These are phyloP conservation scores for Fusarium tricinctum DNA, from an alignment of 2,329 filamentous ascomycete genomes.

Conservation along the genomic window DNA sequence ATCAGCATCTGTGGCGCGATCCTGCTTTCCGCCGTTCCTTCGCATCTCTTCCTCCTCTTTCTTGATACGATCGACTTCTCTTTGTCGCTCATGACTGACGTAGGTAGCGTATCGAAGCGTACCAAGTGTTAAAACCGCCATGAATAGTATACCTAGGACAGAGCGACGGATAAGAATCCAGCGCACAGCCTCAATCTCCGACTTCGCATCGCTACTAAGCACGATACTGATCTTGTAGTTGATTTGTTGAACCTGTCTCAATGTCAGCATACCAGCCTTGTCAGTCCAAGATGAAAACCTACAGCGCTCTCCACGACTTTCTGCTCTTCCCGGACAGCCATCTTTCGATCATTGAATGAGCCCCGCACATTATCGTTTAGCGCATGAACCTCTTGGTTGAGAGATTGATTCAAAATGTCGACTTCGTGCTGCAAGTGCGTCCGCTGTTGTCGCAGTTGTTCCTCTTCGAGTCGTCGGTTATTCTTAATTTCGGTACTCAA, in stretches of 20 bases:
- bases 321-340: slow-evolving; percentile 91
- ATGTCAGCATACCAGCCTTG: slow-evolving; percentile 23
- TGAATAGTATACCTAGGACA: slow-evolving; percentile 74
- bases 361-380: slow-evolving; percentile 94
- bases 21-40: slow-evolving; percentile 61
- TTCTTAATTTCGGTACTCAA: slow-evolving; percentile 88
- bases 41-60: slow-evolving; percentile 60
- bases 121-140: slow-evolving; percentile 72
- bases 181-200: slow-evolving; percentile 89
- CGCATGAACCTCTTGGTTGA: slow-evolving; percentile 84
- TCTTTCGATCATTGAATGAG: slow-evolving; percentile 96
- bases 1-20: slow-evolving; percentile 63
- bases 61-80: slow-evolving; percentile 60
- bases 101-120: slow-evolving; percentile 73
- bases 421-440: slow-evolving; percentile 92
- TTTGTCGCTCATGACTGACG: slow-evolving; percentile 64
- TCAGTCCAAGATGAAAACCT: slow-evolving; percentile 50
- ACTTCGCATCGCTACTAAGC: slow-evolving; percentile 90
- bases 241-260: slow-evolving; percentile 83
- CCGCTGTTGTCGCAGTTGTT: slow-evolving; percentile 85
- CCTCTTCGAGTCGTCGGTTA: slow-evolving; percentile 80
- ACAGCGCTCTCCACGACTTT: slow-evolving; percentile 85
- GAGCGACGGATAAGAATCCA: slow-evolving; percentile 83
- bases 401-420: slow-evolving; percentile 88
- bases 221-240: slow-evolving; percentile 96